These are phyloP conservation scores for Chiua virens DNA, from an alignment of 768 basidiomycete genomes.

Conservation along the genomic window DNA sequence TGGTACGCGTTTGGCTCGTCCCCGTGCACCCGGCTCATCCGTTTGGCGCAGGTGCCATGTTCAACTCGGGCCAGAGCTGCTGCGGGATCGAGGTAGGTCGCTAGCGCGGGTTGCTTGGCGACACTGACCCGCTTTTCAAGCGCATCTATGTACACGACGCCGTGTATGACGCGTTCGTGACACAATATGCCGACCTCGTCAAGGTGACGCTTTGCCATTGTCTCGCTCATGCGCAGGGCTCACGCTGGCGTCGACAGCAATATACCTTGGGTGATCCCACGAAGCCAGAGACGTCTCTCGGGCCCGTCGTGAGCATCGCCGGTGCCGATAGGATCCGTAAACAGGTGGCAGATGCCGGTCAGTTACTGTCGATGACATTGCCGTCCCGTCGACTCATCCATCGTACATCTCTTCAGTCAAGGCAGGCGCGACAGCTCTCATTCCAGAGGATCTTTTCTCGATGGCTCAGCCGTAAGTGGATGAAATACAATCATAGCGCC, in stretches of 20 bases:
- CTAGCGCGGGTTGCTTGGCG: background rate
- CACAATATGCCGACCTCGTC: constrained; percentile 66
- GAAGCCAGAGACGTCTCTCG: constrained; percentile 69
- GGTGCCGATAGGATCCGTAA: constrained; percentile 84
- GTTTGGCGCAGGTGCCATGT: constrained; percentile 68
- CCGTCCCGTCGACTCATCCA: background rate
- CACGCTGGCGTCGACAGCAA: constrained; percentile 38
- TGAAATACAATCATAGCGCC: background rate
- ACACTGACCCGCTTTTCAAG: constrained; percentile 34
- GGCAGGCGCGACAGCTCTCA: constrained; percentile 75
- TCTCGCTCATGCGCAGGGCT: background rate
- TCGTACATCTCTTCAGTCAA: constrained; percentile 45
- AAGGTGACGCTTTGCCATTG: constrained; percentile 46
- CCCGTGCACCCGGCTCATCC: background rate
- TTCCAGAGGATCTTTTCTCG: constrained; percentile 67
- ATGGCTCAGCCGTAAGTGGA: constrained; percentile 63
- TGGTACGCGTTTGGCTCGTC: constrained; percentile 46
- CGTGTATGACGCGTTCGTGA: constrained; percentile 78
- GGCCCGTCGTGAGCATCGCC: constrained; percentile 88
- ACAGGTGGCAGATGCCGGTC: constrained; percentile 84
- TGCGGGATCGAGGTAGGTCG: constrained; percentile 82
- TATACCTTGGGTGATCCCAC: constrained; percentile 91
- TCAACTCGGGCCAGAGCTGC: constrained; percentile 98
- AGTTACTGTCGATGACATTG: constrained; percentile 15
- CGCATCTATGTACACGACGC: constrained; percentile 92